Evolutionary conservation across 352 stramenopile species (phyloP).

Genomic region (Pythium sukuiense): DNA sequence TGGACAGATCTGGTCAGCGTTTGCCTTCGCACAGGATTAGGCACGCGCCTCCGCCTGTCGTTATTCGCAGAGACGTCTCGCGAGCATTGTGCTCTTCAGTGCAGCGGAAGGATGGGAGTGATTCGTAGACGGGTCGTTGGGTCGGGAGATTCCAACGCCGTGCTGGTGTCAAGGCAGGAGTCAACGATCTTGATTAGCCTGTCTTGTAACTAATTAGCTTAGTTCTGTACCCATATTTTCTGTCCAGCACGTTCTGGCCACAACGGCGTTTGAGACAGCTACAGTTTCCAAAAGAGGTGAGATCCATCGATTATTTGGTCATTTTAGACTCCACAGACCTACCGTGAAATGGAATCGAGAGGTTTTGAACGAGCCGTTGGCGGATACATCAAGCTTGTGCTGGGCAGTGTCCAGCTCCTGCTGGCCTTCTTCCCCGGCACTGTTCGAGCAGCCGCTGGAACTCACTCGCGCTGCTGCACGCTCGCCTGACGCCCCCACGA

Average conservation of each 20-base stretch:
- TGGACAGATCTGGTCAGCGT: neutral
- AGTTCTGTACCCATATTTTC: constrained; percentile 1
- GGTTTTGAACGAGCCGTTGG: neutral
- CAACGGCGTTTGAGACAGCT: neutral
- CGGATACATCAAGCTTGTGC: neutral
- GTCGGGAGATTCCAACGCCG: no score
- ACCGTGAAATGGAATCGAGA: neutral
- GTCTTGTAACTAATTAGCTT: neutral
- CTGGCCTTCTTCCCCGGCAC: neutral
- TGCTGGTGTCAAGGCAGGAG: neutral
- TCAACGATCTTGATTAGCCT: neutral
- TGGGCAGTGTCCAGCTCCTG: neutral
- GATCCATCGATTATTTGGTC: neutral
- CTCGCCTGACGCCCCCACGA: neutral
- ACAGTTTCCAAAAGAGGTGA: neutral
- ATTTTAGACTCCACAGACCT: neutral
- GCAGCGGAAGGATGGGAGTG: neutral
- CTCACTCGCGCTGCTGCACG: neutral
- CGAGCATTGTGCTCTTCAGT: neutral
- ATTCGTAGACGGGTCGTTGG: neutral
- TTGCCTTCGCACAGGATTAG: neutral
- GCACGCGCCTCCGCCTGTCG: neutral
- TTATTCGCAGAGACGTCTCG: neutral
- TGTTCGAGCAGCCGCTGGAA: neutral
- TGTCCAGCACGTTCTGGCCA: neutral